phyloP scores from a whole-genome alignment of 139 green algal genomes.

The Chlamydomonas sphaeroides region DNA sequence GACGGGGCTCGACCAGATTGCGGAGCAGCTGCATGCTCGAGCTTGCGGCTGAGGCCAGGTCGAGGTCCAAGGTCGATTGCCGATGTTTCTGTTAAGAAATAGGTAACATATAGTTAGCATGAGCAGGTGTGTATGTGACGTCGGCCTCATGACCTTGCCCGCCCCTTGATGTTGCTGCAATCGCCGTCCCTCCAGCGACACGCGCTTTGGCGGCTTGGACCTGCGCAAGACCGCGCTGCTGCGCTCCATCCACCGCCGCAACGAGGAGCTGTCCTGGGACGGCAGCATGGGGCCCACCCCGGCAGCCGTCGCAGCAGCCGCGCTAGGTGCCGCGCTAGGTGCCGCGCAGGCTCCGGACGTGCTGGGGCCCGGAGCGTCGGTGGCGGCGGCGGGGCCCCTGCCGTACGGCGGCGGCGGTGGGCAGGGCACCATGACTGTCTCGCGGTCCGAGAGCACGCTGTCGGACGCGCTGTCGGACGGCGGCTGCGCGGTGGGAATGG shows the following conservation, averaged over 20 bases:
- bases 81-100: no score
- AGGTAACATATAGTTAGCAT: no score
- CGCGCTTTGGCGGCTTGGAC: conserved; percentile 36
- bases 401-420: no score
- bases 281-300: not conserved
- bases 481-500: not conserved
- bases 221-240: conserved; percentile 54
- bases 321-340: not conserved
- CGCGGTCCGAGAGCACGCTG: not conserved
- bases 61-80: no score
- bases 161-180: no score
- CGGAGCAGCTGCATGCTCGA: no score
- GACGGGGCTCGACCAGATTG: no score
- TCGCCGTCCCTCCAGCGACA: conserved; percentile 35
- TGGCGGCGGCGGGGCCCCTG: not conserved
- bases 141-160: no score
- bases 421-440: not conserved
- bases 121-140: no score
- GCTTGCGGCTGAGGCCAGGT: no score
- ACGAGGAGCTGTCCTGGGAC: not conserved
- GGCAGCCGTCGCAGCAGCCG: not conserved
- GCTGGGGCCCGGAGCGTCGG: not conserved
- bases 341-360: not conserved
- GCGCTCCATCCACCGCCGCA: conserved; percentile 28
- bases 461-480: conserved; percentile 12